A percentile compares a stretch with the other conserved stretches of the same genome.
Conservation (phyloP, 2,329 filamentous ascomycete genomes). For the Setomelanomma holmii region DNA sequence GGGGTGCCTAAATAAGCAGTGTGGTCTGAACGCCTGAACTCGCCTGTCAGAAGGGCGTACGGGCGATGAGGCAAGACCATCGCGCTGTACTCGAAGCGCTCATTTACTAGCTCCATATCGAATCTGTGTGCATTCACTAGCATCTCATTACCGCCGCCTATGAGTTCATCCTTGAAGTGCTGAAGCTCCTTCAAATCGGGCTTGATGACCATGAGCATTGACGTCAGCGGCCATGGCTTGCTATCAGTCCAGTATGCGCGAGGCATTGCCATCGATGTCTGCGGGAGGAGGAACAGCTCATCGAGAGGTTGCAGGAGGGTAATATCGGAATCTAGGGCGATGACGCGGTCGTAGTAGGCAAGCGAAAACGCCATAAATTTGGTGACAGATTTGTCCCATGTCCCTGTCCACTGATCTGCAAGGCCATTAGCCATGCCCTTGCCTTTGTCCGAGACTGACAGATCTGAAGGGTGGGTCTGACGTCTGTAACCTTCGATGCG, state of each 20-base stretch:
- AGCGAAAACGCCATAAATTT: slow-evolving; percentile 75
- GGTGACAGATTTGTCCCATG: slow-evolving; percentile 70
- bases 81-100: slow-evolving; percentile 64
- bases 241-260: slow-evolving; percentile 74
- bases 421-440: slow-evolving; percentile 22
- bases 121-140: slow-evolving; percentile 53
- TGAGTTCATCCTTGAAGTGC: slow-evolving; percentile 40
- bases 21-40: slow-evolving; percentile 66
- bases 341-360: slow-evolving; percentile 65
- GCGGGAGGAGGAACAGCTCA: slow-evolving; percentile 72
- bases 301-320: slow-evolving; percentile 70
- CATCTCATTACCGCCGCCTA: slow-evolving; percentile 31
- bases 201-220: slow-evolving; percentile 67
- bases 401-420: slow-evolving; percentile 47
- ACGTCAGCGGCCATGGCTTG: slow-evolving; percentile 62
- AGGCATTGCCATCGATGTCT: slow-evolving; percentile 69
- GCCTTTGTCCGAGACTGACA: slow-evolving; percentile 10
- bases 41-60: slow-evolving; percentile 67
- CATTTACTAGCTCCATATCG: slow-evolving; percentile 74
- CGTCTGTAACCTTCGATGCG: slow-evolving; percentile 14
- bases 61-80: slow-evolving; percentile 69
- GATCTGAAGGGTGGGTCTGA: slow-evolving; percentile 7
- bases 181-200: slow-evolving; percentile 63
- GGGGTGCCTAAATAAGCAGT: slow-evolving; percentile 59
- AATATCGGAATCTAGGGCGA: slow-evolving; percentile 69